Evolutionary conservation across 2,329 filamentous ascomycete genomes (phyloP).

Genomic region (Ceratocystis alfenasii): DNA sequence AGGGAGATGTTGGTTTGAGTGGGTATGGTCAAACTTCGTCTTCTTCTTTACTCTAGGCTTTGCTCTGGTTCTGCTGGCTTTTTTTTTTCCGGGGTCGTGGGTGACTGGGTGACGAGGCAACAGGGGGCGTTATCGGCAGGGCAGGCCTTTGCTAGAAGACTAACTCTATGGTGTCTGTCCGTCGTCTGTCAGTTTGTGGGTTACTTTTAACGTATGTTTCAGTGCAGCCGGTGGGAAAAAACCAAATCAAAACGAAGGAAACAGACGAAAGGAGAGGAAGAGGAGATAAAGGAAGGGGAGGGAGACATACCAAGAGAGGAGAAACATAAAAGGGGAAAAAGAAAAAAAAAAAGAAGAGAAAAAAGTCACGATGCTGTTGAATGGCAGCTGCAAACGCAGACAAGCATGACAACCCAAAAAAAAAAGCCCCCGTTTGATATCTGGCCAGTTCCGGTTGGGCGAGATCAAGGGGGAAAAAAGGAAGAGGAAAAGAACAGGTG

Average conservation of each 20-base stretch:
- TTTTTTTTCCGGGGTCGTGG: slow-evolving; percentile 10
- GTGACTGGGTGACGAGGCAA: slow-evolving; percentile 8
- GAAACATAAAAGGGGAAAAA: not conserved
- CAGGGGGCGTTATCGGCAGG: slow-evolving; percentile 13
- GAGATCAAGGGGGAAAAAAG: too few relatives aligned
- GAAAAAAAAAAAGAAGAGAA: not conserved
- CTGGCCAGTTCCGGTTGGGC: slow-evolving; percentile 1
- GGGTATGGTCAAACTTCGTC: not conserved
- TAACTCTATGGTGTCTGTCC: not conserved
- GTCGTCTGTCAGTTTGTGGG: not conserved
- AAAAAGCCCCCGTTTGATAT: not conserved
- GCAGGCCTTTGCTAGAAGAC: slow-evolving; percentile 1
- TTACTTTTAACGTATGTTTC: not conserved
- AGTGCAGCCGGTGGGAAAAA: not conserved
- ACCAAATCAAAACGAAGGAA: not conserved
- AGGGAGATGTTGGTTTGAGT: not conserved
- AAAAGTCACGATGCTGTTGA: not conserved
- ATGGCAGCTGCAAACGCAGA: not conserved
- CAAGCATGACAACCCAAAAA: not conserved
- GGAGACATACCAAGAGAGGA: not conserved
- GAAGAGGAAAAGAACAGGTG: not conserved
- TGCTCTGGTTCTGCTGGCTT: slow-evolving; percentile 5
- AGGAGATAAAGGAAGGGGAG: not conserved
- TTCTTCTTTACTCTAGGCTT: too few relatives aligned
- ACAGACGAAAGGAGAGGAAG: not conserved